Evolutionary conservation across 1,284 basidiomycete species (phyloP), one percentile per base, ranked within the genome.

Genomic region (Malassezia japonica): DNA sequence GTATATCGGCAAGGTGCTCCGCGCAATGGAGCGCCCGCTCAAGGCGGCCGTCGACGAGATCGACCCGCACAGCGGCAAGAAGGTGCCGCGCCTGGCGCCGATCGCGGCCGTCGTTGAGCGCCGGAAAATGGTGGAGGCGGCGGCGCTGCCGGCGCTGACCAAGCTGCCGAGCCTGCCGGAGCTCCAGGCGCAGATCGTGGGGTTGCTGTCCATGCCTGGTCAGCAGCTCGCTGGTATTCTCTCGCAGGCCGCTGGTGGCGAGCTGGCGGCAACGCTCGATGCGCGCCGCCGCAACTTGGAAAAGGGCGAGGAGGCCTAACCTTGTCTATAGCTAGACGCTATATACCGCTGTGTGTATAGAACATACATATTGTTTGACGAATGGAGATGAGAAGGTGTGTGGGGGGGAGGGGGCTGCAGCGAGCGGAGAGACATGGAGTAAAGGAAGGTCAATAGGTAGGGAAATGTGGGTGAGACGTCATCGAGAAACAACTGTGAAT

Each of bases 111-210:
- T 54, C 15, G 41, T 35, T 6, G 51, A 54, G 40, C 46, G 46
- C 5, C 6, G 23, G 5, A 39, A 34, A 23, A 9, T 48, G 5
- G 20, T 54, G 4, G 51, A 54, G 21, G 41, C 51, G 6, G 18
- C 35, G 6, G 33, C 16, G 12, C 16, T 54, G 16, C 51, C 51
- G 16, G 46, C 40, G 31, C 28, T 54, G 15, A 48, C 51, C 20
- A 43, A 48, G 37, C 33, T 48, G 41, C 51, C 51, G n/a, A 48
- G 31, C 32, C 51, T 48, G 13, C 18, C 51, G 13, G 47, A 37
- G 43, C 47, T 72, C 13, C 50, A 63, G 24, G 51, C 62, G 6
- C 70, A 72, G 59, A 60, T 71, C 41, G 61, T 72, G 16, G 70
- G 67, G 15, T 40, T 72, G 43, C 56, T 72, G 31, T 59, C 59